Evolutionary conservation across 805 yeast genomes (phyloP), one percentile per base, ranked within the genome.

Genomic region (Candida qinlingensis): DNA sequence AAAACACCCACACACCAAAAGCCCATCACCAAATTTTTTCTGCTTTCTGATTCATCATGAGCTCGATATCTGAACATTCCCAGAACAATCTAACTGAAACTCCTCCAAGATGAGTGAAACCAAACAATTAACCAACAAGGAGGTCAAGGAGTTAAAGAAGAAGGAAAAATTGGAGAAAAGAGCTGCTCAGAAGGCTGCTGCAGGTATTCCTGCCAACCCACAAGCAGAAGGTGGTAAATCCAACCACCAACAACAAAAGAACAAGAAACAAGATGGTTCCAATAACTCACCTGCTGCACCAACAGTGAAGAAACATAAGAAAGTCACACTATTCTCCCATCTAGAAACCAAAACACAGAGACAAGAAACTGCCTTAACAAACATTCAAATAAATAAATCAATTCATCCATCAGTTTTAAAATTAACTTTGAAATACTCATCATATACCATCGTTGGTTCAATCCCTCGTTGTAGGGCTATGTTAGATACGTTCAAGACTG

Each of bases 161-260:
- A 80, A 80, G 58, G 96, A 90, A 61, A 91, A 92, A 69, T 94
- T 94, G 11, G 96, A 94, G 37, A 87, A 88, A 64, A 76, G 98
- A 64, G 94, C 96, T 3, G 96, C 96, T 3, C 80, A 83, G 54
- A 90, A 87, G 62, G 86, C 77, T 55, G 83, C 81, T 7, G 76
- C 72, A 44, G 90, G 85, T 34, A 77, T 80, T 41, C 74, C 19
- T 57, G 66, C 37, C 70, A 71, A 54, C 65, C 40, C 55, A 61
- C 40, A 65, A 58, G 55, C 31, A 19, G 36, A 31, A 13, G 29
- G 10, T 19, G 39, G 33, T 10, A 38, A 37, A 66, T 69, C 49
- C 74, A 57, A 68, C 72, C 53, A 67, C 73, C 59, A 65, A 62
- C 66, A 68, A 57, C 64, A 74, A 57, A 59, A 73, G 64, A 58